Percentiles rank a stretch among this genome's conserved stretches.
phyloP scores from a whole-genome alignment of 2,329 filamentous ascomycete species.

The Pestalotiopsis sp. region DNA sequence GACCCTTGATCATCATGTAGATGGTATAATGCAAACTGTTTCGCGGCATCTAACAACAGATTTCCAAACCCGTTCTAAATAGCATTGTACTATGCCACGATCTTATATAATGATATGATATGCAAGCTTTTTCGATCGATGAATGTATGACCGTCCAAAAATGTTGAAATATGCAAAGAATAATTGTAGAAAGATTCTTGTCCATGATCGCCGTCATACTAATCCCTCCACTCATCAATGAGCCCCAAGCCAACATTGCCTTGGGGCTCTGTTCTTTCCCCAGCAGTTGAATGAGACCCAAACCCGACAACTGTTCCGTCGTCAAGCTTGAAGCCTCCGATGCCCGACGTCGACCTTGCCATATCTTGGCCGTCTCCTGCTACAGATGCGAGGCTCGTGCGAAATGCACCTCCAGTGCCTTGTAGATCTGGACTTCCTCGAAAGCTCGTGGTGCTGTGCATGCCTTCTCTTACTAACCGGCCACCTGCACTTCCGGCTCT shows the following conservation, averaged over 20 bases:
- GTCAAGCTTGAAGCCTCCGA: conserved; percentile 25
- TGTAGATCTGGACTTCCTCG: conserved; percentile 11
- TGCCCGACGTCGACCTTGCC: conserved; percentile 26
- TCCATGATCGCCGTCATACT: too few species aligned
- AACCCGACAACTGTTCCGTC: conserved; percentile 31
- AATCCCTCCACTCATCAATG: not conserved
- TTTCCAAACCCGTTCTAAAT: not conserved
- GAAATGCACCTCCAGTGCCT: not conserved
- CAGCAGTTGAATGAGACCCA: conserved; percentile 16
- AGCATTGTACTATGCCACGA: not conserved
- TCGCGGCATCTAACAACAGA: too few species aligned
- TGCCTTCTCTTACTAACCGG: not conserved
- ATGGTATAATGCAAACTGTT: too few species aligned
- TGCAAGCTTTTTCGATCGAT: not conserved
- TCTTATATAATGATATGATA: not conserved
- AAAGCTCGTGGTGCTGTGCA: not conserved
- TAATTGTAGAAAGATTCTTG: not conserved
- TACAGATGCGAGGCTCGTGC: not conserved
- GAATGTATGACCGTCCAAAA: not conserved
- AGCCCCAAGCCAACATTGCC: conserved; percentile 8
- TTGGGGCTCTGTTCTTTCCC: not conserved
- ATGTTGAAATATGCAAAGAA: not conserved
- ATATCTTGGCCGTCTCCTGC: conserved; percentile 22
- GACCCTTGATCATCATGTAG: too few species aligned
- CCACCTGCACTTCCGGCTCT: conserved; percentile 15